Evolutionary conservation across 2,329 filamentous ascomycete species (phyloP), one percentile per base, ranked within the genome.

Genomic region (Aspergillus carbonarius): DNA sequence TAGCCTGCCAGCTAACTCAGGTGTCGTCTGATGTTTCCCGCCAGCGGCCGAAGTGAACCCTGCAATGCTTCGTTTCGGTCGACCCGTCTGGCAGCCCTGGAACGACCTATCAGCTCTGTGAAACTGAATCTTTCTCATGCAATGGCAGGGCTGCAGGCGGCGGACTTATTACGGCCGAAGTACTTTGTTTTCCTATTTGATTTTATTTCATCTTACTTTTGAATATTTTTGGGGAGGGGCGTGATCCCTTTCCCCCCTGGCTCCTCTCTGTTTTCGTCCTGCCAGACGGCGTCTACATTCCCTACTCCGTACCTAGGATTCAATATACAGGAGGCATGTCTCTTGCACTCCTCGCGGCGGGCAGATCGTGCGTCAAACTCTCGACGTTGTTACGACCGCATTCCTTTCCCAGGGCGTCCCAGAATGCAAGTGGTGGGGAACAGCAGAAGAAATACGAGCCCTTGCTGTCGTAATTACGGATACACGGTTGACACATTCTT

Each of bases 1-100:
- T 34, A 46, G 39, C 39, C 23, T 15, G n/a, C 8, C 40, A 42
- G 39, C n/a, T 32, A 25, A 42, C 5, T 15, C 57, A 30, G 47
- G 57, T 50, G 57, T 60, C 57, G 55, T 68, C 61, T 58, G 57
- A 63, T 62, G 57, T 55, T 63, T 34, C 60, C 51, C 58, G 61
- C 48, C 59, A 46, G 54, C 59, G 30, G 39, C 54, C 46, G 48
- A 58, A 30, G 15, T 53, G 40, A 61, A 57, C 56, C 57, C 52
- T 61, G 60, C 60, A 59, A 51, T 60, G 54, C 58, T 63, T 63
- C 64, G 54, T 60, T 63, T 56, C 49, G 59, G 59, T 61, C 54
- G 51, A 59, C 54, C 61, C 50, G 49, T 58, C 55, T 58, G 53
- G 55, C 55, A 61, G 48, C 56, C 52, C 35, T 48, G 48, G 39